These are phyloP conservation scores for Apiospora arundinis DNA, from an alignment of 2,329 filamentous ascomycete genomes.

Conservation along the genomic window DNA sequence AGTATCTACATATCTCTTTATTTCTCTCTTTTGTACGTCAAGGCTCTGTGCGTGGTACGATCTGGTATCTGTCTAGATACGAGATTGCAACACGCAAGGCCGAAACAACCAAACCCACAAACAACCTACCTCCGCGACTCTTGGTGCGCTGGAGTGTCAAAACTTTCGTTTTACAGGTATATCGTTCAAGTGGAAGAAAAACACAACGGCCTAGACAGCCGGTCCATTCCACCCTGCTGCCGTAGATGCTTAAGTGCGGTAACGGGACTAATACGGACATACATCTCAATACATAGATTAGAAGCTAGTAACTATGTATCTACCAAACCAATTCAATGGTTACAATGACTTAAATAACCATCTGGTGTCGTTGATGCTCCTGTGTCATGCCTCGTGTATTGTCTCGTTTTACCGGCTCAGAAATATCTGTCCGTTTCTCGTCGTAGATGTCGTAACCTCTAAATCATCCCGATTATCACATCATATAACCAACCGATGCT, in stretches of 20 bases:
- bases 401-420: too few relatives aligned
- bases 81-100: constrained; percentile 21
- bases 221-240: constrained; percentile 70
- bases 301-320: not conserved
- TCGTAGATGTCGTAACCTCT: not conserved
- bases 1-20: not conserved
- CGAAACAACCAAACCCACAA: constrained; percentile 52
- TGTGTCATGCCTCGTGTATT: not conserved
- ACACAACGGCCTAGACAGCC: constrained; percentile 71
- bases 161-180: constrained; percentile 47
- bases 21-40: not conserved
- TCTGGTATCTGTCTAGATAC: constrained; percentile 20
- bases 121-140: constrained; percentile 66
- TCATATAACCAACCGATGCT: not conserved
- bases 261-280: constrained; percentile 69
- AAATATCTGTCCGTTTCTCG: not conserved
- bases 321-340: not conserved
- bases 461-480: not conserved
- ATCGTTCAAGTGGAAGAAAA: constrained; percentile 67
- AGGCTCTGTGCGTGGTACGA: constrained; percentile 13
- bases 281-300: constrained; percentile 47
- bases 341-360: not conserved
- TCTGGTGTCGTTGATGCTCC: not conserved
- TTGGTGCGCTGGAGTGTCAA: constrained; percentile 66
- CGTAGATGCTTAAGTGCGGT: constrained; percentile 59